A percentile compares a stretch with the other conserved stretches of the same genome.
phyloP scores from a whole-genome alignment of 78 protist genomes.

The Cavenderia fasciculata region DNA sequence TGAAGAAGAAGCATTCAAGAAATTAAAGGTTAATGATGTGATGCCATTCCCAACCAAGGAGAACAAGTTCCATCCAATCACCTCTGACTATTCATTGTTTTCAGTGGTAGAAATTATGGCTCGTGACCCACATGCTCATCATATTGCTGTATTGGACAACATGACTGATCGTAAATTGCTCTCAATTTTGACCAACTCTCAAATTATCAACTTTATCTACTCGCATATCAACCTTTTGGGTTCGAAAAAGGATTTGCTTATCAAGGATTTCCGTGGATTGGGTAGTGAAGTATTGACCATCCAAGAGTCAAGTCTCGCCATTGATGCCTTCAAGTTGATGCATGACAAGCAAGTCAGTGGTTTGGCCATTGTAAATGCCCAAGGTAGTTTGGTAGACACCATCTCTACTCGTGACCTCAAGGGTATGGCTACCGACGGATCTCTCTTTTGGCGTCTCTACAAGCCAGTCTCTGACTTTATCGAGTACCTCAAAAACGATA shows the following conservation, averaged over 20 bases:
- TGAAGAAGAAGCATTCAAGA: slow-evolving; percentile 51
- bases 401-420: slow-evolving; percentile 58
- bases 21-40: slow-evolving; percentile 53
- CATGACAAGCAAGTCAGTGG: slow-evolving; percentile 59
- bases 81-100: slow-evolving; percentile 35
- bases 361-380: slow-evolving; percentile 31
- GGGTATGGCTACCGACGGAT: slow-evolving; percentile 58
- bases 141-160: slow-evolving; percentile 55
- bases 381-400: slow-evolving; percentile 24
- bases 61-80: slow-evolving; percentile 61
- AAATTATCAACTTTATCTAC: slow-evolving; percentile 57
- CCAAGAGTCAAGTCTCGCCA: neutral
- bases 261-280: slow-evolving; percentile 50
- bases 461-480: slow-evolving; percentile 35
- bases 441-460: slow-evolving; percentile 62
- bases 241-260: slow-evolving; percentile 35
- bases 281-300: neutral
- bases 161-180: slow-evolving; percentile 47
- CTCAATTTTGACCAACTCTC: slow-evolving; percentile 59
- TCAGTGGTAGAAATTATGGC: slow-evolving; percentile 65
- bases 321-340: slow-evolving; percentile 68
- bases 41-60: slow-evolving; percentile 41
- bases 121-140: slow-evolving; percentile 61
- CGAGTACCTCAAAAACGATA: slow-evolving; percentile 45
- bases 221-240: slow-evolving; percentile 31